A percentile compares a stretch with the other conserved stretches of the same genome.
Evolutionary conservation across 441 rosid genomes (phyloP).

Genomic region (Populus hybrid): DNA sequence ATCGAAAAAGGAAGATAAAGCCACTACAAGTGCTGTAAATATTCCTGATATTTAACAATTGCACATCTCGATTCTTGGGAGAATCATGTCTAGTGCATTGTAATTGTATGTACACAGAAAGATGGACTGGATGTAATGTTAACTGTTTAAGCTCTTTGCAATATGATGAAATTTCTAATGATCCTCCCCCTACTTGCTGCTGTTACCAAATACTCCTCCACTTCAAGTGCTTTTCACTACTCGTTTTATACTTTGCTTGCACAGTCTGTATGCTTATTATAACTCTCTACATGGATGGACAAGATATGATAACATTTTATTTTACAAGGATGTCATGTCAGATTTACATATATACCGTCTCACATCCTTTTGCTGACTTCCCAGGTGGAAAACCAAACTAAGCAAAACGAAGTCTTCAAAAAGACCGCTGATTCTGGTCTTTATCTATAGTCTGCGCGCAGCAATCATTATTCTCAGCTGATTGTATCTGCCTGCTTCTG

Average conservation of each 20-base stretch:
- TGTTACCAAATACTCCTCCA: neutral
- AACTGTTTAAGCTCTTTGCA: neutral
- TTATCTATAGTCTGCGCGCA: no score
- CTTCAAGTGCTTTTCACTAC: neutral
- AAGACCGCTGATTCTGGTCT: no score
- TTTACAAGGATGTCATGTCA: neutral
- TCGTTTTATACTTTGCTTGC: neutral
- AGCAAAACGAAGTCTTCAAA: neutral
- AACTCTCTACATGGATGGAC: neutral
- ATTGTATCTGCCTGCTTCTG: no score
- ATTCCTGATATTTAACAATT: conserved; percentile 31
- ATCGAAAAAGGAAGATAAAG: conserved; percentile 43
- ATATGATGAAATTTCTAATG: neutral
- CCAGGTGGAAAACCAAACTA: neutral
- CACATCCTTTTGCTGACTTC: neutral
- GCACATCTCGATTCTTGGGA: neutral
- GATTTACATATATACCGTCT: neutral
- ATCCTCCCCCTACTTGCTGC: neutral
- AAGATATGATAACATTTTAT: neutral
- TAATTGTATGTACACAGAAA: neutral
- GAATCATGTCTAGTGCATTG: neutral
- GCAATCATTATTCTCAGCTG: no score
- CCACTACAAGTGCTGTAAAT: conserved; percentile 33
- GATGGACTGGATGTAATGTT: neutral
- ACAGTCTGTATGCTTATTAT: neutral